Base-by-base conservation (phyloP, 305 asterid species). In the Fraxinus floribunda region DNA sequence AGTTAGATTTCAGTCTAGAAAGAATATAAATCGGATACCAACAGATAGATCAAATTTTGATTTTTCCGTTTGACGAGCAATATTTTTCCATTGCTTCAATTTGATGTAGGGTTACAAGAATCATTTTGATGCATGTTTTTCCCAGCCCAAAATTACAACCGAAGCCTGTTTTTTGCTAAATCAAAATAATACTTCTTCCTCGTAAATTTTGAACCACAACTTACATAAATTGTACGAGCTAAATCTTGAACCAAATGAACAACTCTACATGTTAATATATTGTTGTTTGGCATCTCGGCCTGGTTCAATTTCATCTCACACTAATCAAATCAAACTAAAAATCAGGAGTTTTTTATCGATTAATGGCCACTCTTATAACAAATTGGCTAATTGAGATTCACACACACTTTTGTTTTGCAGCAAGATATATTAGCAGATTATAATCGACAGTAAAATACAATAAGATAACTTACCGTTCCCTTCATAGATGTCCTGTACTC, bases 401-500 rank as follows among this genome's bases (percentile, higher is more conserved):
- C 5, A 20, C 0, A 62, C 2, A 60, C 30, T 18, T 62, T 2
- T 32, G 32, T 62, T 62, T 22, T 62, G 72, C 72, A 62, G 34
- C 30, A 22, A 62, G 72, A 22, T 7, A 24, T 20, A 62, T 20
- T 22, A 62, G 30, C 32, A 22, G 10, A 62, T 62, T 2, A 24
- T 22, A 4, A 24, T 66, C 26, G 73, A 66, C 74, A 26, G 35
- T 66, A 66, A 29, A 26, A 66, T 29, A 66, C 38, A 66, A 66
- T 29, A 82, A 30, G 70, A 13, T 18, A 83, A 75, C 80, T 85
- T 85, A 92, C 98, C 91, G 89, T 94, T 86, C 93, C 91, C 66
- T 89, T 87, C 38, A 88, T 83, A 18, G 95, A 79, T 77, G 97
- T 86, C 83, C 97, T 89, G 86, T 95, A 95, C 80, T 90, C 98